Conservation (phyloP, 2,329 filamentous ascomycete genomes). For the Venturia pyrina region DNA sequence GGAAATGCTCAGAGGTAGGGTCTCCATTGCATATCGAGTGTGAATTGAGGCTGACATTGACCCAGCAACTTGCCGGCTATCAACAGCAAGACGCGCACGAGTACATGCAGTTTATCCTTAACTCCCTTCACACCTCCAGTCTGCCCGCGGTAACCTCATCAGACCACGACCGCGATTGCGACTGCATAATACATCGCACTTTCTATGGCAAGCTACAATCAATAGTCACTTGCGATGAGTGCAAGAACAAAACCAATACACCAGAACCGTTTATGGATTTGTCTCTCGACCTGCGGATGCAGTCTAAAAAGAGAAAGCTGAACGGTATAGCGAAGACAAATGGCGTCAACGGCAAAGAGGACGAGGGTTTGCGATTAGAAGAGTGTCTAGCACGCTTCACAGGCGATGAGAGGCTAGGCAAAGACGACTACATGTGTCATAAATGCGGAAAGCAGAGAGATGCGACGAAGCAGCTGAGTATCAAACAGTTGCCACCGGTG, state of each 20-base stretch:
- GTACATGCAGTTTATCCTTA: constrained; percentile 90
- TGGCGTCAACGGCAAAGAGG: constrained; percentile 16
- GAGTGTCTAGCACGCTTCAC: constrained; percentile 81
- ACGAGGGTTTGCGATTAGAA: constrained; percentile 30
- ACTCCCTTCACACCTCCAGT: constrained; percentile 58
- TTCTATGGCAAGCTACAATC: constrained; percentile 89
- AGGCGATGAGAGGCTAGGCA: constrained; percentile 61
- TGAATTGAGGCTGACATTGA: constrained; percentile 35
- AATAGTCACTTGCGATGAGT: constrained; percentile 83
- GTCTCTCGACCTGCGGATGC: constrained; percentile 71
- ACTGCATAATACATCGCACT: constrained; percentile 86
- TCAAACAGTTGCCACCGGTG: constrained; percentile 79
- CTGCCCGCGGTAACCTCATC: constrained; percentile 39
- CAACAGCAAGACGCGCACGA: constrained; percentile 96
- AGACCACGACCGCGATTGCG: constrained; percentile 44
- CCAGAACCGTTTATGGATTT: constrained; percentile 87
- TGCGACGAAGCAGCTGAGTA: constrained; percentile 72
- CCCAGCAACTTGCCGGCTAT: constrained; percentile 58
- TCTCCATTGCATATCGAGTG: background rate
- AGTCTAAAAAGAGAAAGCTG: constrained; percentile 52
- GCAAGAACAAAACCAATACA: constrained; percentile 69
- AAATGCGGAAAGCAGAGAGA: constrained; percentile 47
- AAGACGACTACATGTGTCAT: constrained; percentile 76
- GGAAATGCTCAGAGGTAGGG: constrained; percentile 65
- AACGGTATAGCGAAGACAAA: constrained; percentile 27